These are phyloP conservation scores for Somion occarium DNA, from an alignment of 1,284 basidiomycete species.

Conservation along the genomic window DNA sequence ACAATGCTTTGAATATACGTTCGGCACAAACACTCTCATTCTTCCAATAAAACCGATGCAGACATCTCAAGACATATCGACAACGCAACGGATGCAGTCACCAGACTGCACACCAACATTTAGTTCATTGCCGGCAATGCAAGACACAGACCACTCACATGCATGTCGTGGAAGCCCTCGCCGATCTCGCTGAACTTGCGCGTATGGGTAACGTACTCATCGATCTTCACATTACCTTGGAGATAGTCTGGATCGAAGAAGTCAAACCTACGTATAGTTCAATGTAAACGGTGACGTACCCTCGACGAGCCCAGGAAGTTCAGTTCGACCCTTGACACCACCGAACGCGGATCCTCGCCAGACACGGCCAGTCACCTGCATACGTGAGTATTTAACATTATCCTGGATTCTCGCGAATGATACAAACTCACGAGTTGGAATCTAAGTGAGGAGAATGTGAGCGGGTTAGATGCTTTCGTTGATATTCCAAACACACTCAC, in stretches of 20 bases:
- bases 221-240: conserved; percentile 71
- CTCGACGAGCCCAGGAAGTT: conserved; percentile 86
- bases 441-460: conserved; percentile 32
- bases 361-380: conserved; percentile 89
- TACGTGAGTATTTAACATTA: no score
- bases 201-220: conserved; percentile 87
- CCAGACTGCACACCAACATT: conserved; percentile 50
- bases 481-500: conserved; percentile 45
- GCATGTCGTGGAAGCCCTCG: conserved; percentile 92
- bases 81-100: conserved; percentile 90
- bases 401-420: no score
- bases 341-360: conserved; percentile 98
- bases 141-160: conserved; percentile 52
- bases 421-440: conserved; percentile 77
- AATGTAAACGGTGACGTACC: conserved; percentile 35
- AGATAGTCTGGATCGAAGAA: conserved; percentile 56
- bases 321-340: conserved; percentile 96
- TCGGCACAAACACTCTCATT: neutral
- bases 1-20: no score
- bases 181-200: conserved; percentile 79
- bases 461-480: no score
- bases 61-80: conserved; percentile 52
- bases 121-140: conserved; percentile 1
- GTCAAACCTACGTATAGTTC: neutral
- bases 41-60: neutral